phyloP scores from a whole-genome alignment of 2,329 filamentous ascomycete genomes.

The Ophiostoma ulmi region DNA sequence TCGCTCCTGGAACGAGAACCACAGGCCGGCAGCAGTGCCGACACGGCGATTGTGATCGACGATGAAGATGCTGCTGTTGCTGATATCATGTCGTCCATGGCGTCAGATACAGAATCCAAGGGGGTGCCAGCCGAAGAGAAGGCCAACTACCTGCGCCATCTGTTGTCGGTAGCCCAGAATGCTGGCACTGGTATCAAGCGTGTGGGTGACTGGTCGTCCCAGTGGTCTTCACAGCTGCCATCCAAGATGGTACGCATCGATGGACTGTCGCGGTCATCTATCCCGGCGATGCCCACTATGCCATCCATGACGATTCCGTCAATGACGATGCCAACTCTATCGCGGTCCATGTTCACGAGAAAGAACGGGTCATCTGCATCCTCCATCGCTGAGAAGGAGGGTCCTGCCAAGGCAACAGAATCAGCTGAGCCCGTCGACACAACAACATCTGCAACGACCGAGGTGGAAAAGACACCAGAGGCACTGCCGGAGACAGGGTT shows the following conservation, averaged over 20 bases:
- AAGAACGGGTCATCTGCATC: not conserved
- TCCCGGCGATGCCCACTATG: slow-evolving; percentile 33
- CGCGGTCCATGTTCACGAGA: not conserved
- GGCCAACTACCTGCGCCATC: slow-evolving; percentile 45
- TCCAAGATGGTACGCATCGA: slow-evolving; percentile 40
- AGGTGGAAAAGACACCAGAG: not conserved
- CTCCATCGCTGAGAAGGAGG: not conserved
- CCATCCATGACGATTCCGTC: not conserved
- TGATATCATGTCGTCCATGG: slow-evolving; percentile 28
- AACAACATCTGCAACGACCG: not conserved
- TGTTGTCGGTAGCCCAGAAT: slow-evolving; percentile 47
- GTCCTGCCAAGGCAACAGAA: not conserved
- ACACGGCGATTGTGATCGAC: slow-evolving; percentile 12
- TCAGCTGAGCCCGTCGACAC: not conserved
- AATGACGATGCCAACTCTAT: not conserved
- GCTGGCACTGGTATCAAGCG: slow-evolving; percentile 42
- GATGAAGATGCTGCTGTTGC: slow-evolving; percentile 26
- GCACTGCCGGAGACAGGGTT: not conserved
- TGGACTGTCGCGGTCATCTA: slow-evolving; percentile 29
- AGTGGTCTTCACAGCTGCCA: slow-evolving; percentile 40
- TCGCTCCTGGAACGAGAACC: not conserved
- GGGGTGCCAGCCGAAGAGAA: slow-evolving; percentile 30
- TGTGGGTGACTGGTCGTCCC: slow-evolving; percentile 17
- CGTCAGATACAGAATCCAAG: not conserved
- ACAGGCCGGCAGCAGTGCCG: not conserved